phyloP scores from a whole-genome alignment of 208 protist genomes.

The Trypanosoma scelopori region DNA sequence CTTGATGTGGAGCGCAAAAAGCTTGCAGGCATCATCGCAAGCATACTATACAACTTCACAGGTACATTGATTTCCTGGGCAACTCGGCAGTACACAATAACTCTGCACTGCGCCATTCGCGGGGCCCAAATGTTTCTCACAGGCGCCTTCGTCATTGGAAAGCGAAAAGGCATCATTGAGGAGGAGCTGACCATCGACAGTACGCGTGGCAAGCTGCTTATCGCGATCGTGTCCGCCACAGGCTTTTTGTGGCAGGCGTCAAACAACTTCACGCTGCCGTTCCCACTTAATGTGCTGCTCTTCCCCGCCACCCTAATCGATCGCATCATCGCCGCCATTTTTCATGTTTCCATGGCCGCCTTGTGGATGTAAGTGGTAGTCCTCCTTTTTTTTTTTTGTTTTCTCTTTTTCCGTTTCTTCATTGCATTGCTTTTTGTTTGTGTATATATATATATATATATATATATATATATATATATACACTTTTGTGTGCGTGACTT shows the following conservation, averaged over 20 bases:
- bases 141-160: slow-evolving; percentile 37
- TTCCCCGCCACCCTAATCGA: slow-evolving; percentile 65
- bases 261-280: slow-evolving; percentile 51
- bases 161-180: slow-evolving; percentile 41
- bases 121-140: slow-evolving; percentile 58
- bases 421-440: too few species aligned
- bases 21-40: slow-evolving; percentile 42
- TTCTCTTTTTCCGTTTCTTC: too few species aligned
- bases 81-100: slow-evolving; percentile 39
- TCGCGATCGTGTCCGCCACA: slow-evolving; percentile 46
- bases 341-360: background rate
- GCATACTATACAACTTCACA: slow-evolving; percentile 27
- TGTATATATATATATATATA: too few species aligned
- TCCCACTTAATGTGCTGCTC: slow-evolving; percentile 77
- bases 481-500: too few species aligned
- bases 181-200: slow-evolving; percentile 41
- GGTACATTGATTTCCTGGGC: slow-evolving; percentile 43
- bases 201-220: slow-evolving; percentile 39
- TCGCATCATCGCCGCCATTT: slow-evolving; percentile 33
- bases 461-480: too few species aligned
- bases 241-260: slow-evolving; percentile 81
- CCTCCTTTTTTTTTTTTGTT: too few species aligned
- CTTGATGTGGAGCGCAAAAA: slow-evolving; percentile 60
- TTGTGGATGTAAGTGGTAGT: background rate
- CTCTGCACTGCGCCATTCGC: slow-evolving; percentile 57